Percentiles rank a stretch among this genome's conserved stretches.
These are phyloP conservation scores for Starmerella bombicola DNA, from an alignment of 805 yeast species.

Conservation along the genomic window DNA sequence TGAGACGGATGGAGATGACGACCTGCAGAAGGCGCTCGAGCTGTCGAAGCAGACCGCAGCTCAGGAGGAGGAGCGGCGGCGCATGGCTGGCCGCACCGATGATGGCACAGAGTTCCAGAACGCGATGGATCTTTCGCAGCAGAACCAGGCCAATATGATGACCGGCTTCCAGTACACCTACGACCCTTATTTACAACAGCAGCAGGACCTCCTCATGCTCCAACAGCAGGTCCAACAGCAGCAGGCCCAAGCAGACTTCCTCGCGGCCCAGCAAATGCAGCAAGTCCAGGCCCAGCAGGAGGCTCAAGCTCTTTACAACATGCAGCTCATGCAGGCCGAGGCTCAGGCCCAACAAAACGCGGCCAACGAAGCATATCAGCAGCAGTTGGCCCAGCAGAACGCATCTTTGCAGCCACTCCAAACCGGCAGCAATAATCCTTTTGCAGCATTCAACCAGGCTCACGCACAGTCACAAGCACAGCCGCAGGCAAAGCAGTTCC, in stretches of 20 bases:
- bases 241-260: slow-evolving; percentile 22
- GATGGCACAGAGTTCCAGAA: slow-evolving; percentile 45
- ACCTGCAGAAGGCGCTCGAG: slow-evolving; percentile 66
- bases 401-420: slow-evolving; percentile 42
- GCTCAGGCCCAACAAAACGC: slow-evolving; percentile 48
- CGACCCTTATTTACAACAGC: neutral
- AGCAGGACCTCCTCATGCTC: neutral
- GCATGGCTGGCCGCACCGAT: slow-evolving; percentile 24
- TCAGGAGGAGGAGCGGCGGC: slow-evolving; percentile 57
- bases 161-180: slow-evolving; percentile 21
- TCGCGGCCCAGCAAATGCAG: slow-evolving; percentile 32
- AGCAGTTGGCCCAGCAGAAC: slow-evolving; percentile 25
- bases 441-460: slow-evolving; percentile 36
- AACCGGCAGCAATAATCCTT: slow-evolving; percentile 72
- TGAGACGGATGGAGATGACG: slow-evolving; percentile 50
- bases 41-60: slow-evolving; percentile 62
- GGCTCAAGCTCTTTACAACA: slow-evolving; percentile 22
- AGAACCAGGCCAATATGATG: slow-evolving; percentile 38
- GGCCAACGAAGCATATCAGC: slow-evolving; percentile 22
- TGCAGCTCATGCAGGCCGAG: slow-evolving; percentile 17
- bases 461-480: slow-evolving; percentile 20
- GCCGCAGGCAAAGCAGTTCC: slow-evolving; percentile 8
- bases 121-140: slow-evolving; percentile 60
- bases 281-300: slow-evolving; percentile 23
- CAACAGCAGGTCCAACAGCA: slow-evolving; percentile 12